Percentiles rank a stretch among this genome's conserved stretches.
phyloP scores from a whole-genome alignment of 2,329 filamentous ascomycete genomes.

The Leptographium galeiforme region DNA sequence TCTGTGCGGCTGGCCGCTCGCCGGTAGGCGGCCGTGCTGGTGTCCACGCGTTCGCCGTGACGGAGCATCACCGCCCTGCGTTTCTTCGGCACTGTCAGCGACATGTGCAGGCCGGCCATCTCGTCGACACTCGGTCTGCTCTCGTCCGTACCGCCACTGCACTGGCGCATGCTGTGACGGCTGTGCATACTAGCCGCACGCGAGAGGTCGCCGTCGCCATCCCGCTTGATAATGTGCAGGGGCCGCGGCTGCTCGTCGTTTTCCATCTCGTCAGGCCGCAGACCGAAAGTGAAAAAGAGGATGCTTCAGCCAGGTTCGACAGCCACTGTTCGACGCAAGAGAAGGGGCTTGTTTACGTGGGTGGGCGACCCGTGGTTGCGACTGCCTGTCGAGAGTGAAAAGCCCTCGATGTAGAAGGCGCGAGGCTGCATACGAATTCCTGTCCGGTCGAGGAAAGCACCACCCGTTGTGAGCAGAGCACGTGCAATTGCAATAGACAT shows the following conservation, averaged over 20 bases:
- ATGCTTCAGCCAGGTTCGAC: not conserved
- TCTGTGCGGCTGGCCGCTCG: slow-evolving; percentile 5
- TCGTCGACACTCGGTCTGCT: slow-evolving; percentile 16
- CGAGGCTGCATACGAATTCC: not conserved
- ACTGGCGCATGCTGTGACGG: not conserved
- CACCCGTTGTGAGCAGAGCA: too few relatives aligned
- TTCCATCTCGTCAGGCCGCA: not conserved
- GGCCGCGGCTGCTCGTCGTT: slow-evolving; percentile 7
- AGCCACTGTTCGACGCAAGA: too few relatives aligned
- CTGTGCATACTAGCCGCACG: not conserved
- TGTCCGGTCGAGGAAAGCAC: too few relatives aligned
- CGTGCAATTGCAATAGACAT: too few relatives aligned
- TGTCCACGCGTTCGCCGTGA: slow-evolving; percentile 5
- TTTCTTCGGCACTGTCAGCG: slow-evolving; percentile 23
- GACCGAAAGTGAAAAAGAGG: not conserved
- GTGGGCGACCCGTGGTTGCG: not conserved
- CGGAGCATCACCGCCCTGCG: slow-evolving; percentile 8
- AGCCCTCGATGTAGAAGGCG: not conserved
- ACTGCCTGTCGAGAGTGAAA: not conserved
- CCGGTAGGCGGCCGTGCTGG: not conserved
- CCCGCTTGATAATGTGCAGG: slow-evolving; percentile 11
- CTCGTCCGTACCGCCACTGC: slow-evolving; percentile 15
- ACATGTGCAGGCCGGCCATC: slow-evolving; percentile 11
- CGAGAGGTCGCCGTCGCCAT: not conserved
- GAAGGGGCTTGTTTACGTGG: not conserved